Evolutionary conservation across 2,329 filamentous ascomycete genomes (phyloP).

Genomic region (Talaromyces marneffei): DNA sequence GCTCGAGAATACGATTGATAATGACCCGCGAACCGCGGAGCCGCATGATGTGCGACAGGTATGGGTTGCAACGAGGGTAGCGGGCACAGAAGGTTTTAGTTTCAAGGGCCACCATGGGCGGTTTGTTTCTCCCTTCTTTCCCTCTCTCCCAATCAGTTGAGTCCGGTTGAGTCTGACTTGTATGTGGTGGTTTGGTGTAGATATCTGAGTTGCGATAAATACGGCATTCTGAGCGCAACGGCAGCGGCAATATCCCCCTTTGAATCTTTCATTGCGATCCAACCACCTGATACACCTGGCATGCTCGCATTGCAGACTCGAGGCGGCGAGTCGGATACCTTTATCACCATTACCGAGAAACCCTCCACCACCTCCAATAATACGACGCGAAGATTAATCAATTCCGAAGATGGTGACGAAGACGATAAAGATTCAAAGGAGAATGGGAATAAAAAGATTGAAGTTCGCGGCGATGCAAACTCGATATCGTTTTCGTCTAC

Average conservation of each 20-base stretch:
- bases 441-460: slow-evolving; percentile 42
- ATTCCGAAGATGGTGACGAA: slow-evolving; percentile 21
- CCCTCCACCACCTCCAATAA: neutral
- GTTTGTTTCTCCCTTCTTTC: slow-evolving; percentile 40
- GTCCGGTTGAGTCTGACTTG: neutral
- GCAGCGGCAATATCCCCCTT: slow-evolving; percentile 76
- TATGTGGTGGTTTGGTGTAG: slow-evolving; percentile 27
- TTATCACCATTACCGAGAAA: slow-evolving; percentile 56
- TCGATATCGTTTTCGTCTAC: slow-evolving; percentile 63
- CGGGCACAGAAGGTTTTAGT: slow-evolving; percentile 72
- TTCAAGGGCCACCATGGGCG: slow-evolving; percentile 88
- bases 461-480: slow-evolving; percentile 71
- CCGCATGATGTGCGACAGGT: slow-evolving; percentile 95
- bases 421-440: slow-evolving; percentile 18
- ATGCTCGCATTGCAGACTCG: slow-evolving; percentile 68
- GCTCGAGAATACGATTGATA: slow-evolving; percentile 84
- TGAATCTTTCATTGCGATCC: slow-evolving; percentile 70
- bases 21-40: slow-evolving; percentile 75
- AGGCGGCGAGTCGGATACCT: slow-evolving; percentile 56
- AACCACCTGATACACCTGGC: slow-evolving; percentile 57
- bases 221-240: slow-evolving; percentile 69
- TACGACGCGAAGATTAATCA: neutral
- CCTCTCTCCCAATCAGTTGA: neutral
- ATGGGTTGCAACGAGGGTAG: slow-evolving; percentile 80
- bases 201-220: slow-evolving; percentile 80